Evolutionary conservation across 1,284 basidiomycete species (phyloP).

Genomic region (Singerocomus rubriflavus): DNA sequence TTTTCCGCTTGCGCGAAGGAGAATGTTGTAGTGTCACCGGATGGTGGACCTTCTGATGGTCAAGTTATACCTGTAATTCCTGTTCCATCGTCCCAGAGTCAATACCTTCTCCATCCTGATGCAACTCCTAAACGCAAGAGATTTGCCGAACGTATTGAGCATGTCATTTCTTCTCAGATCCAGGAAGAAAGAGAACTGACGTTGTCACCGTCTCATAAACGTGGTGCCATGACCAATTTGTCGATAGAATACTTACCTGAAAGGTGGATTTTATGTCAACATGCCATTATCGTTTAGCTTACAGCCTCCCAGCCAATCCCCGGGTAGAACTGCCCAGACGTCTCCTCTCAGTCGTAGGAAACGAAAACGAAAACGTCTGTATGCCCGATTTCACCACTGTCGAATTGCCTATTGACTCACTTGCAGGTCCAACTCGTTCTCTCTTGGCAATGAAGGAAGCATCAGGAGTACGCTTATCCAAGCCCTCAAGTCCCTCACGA

Average conservation of each 20-base stretch:
- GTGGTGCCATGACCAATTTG: neutral
- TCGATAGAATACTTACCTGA: neutral
- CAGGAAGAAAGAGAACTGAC: constrained; percentile 29
- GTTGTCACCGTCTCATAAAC: constrained; percentile 2
- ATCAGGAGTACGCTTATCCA: neutral
- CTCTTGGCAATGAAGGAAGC: constrained; percentile 1
- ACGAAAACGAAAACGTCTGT: neutral
- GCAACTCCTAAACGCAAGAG: constrained; percentile 31
- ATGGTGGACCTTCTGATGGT: neutral
- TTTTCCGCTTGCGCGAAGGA: constrained; percentile 1
- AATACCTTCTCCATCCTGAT: constrained; percentile 32
- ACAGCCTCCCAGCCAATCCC: constrained; percentile 6
- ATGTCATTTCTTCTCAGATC: constrained; percentile 31
- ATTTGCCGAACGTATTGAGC: constrained; percentile 11
- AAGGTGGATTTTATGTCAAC: constrained; percentile 17
- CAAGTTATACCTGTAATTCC: constrained; percentile 11
- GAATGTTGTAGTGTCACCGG: neutral
- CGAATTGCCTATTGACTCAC: constrained; percentile 2
- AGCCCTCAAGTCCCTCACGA: neutral
- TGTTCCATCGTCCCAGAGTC: constrained; percentile 32
- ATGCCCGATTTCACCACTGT: constrained; percentile 4
- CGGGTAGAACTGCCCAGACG: neutral
- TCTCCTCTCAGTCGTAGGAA: neutral
- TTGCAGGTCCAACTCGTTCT: neutral
- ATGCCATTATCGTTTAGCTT: neutral